Evolutionary conservation across 164 flowering plant genomes (phyloP).

Genomic region (Magnolia sinica): DNA sequence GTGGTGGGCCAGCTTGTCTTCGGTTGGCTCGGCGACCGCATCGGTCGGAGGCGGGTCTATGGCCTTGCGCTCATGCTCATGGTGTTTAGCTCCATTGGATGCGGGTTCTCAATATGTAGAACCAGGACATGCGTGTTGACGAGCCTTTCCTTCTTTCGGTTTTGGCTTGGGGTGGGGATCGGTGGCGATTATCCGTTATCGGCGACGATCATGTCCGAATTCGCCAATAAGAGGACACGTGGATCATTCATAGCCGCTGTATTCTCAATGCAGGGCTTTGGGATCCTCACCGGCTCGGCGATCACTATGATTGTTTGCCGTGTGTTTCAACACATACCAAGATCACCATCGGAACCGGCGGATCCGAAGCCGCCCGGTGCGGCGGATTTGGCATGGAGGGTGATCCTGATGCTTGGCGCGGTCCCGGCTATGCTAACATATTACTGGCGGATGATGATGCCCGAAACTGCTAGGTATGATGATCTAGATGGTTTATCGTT

Average conservation of each 20-base stretch:
- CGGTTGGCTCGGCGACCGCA: conserved; percentile 46
- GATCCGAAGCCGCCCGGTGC: conserved; percentile 12
- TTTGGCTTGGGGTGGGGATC: conserved; percentile 27
- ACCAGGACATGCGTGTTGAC: conserved; percentile 29
- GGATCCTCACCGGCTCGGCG: conserved; percentile 45
- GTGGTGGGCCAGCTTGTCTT: conserved; percentile 32
- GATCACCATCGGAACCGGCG: background rate
- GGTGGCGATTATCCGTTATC: conserved; percentile 31
- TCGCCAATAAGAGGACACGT: conserved; percentile 24
- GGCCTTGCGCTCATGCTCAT: conserved; percentile 41
- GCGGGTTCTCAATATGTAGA: conserved; percentile 50
- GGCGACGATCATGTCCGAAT: conserved; percentile 32
- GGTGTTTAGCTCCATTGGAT: conserved; percentile 48
- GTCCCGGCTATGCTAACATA: conserved; percentile 26
- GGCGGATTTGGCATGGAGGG: conserved; percentile 49
- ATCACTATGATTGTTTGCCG: conserved; percentile 45
- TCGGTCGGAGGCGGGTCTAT: conserved; percentile 50
- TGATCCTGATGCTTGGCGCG: conserved; percentile 33
- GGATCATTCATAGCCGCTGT: conserved; percentile 32
- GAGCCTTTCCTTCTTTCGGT: conserved; percentile 28
- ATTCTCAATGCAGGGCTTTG: conserved; percentile 65
- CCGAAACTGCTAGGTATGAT: conserved; percentile 66
- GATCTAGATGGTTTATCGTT: too few species aligned
- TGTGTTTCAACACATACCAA: conserved; percentile 18
- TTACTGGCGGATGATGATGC: conserved; percentile 76